phyloP scores from a whole-genome alignment of 805 yeast genomes.

The Pichia manshurica region DNA sequence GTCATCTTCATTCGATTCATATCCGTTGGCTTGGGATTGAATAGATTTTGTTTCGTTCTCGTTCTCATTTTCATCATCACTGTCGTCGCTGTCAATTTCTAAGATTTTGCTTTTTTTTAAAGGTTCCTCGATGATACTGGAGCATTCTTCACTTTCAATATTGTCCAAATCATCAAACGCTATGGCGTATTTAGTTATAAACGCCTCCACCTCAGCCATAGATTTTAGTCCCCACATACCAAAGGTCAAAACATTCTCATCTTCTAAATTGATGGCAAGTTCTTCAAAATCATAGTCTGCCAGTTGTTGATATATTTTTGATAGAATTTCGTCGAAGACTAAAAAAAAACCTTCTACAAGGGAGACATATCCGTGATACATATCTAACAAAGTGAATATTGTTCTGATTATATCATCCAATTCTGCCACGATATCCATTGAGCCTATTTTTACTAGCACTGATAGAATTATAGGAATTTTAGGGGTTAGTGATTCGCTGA shows the following conservation, averaged over 20 bases:
- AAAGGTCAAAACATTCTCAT: slow-evolving; percentile 27
- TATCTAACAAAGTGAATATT: slow-evolving; percentile 71
- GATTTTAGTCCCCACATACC: slow-evolving; percentile 58
- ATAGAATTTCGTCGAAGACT: slow-evolving; percentile 58
- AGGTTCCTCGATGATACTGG: slow-evolving; percentile 18
- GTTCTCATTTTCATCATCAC: slow-evolving; percentile 32
- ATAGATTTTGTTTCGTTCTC: slow-evolving; percentile 30
- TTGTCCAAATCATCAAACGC: slow-evolving; percentile 20
- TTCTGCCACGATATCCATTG: slow-evolving; percentile 55
- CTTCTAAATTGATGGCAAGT: slow-evolving; percentile 16
- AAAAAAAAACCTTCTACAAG: slow-evolving; percentile 69
- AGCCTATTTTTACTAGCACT: slow-evolving; percentile 66
- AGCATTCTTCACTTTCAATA: slow-evolving; percentile 18
- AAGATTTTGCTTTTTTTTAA: slow-evolving; percentile 21
- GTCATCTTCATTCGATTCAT: slow-evolving; percentile 24
- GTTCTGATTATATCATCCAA: slow-evolving; percentile 65
- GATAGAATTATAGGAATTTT: slow-evolving; percentile 64
- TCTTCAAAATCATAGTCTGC: slow-evolving; percentile 23
- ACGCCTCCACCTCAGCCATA: slow-evolving; percentile 37
- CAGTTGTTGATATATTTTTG: slow-evolving; percentile 40
- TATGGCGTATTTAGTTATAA: slow-evolving; percentile 36
- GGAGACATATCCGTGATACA: slow-evolving; percentile 74
- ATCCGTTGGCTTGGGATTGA: slow-evolving; percentile 12
- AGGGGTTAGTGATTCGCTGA: slow-evolving; percentile 69
- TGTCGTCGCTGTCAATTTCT: slow-evolving; percentile 32